Evolutionary conservation across 2,329 filamentous ascomycete genomes (phyloP), one percentile per base, ranked within the genome.

Genomic region (Aspergillus nomiae): DNA sequence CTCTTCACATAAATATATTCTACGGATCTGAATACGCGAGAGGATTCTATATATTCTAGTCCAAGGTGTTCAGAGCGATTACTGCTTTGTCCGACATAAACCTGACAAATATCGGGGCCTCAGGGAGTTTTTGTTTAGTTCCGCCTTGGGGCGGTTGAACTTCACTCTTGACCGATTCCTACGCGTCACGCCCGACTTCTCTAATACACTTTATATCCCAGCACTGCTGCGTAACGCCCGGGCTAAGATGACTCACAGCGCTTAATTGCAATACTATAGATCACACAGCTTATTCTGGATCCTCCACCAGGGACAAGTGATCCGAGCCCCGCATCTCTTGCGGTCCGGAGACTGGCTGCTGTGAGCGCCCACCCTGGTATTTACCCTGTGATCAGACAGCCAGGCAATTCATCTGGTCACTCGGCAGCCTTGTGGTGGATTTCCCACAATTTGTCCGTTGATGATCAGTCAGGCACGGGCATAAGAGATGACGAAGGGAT

Each of bases 321-420:
- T 38, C 51, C 8, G 10, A 55, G 14, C 51, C 51, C 51, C 51
- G 51, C 51, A 55, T 55, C 32, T 38, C n/a, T 36, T 21, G 51
- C 26, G n/a, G n/a, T 55, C 34, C 32, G 16, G 51, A 19, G 32
- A 55, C 51, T 38, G 51, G 51, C 51, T 55, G n/a, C 51, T 55
- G 32, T 38, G 30, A 24, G 12, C 30, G n/a, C 30, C 51, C 30
- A 55, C 21, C 51, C 51, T 28, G 34, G 32, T 21, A 55, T 36
- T 26, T 26, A n/a, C 19, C 32, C 28, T 9, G 32, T 36, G 51
- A 55, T 41, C 32, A 21, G 30, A 19, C 19, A 28, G 28, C 16
- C 7, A 38, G 28, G 28, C 28, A 21, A 34, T 53, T 16, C 34
- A 26, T 55, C 34, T 36, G 34, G 16, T 55, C 32, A 11, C 19